Conservation (phyloP, 495 filamentous ascomycete genomes). For the Schizothecium vesticola region DNA sequence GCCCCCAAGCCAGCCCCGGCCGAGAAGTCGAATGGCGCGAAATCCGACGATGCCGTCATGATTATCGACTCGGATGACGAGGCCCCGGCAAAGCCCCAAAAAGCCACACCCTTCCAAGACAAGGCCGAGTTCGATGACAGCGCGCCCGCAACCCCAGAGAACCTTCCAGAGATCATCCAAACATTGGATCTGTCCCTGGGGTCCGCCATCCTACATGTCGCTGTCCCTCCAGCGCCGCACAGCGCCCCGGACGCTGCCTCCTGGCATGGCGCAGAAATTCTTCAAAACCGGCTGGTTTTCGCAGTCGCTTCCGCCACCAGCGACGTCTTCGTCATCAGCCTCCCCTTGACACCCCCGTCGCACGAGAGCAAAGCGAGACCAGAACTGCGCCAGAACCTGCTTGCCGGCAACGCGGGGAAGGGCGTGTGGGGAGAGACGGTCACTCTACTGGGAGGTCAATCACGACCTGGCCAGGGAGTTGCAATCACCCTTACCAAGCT, state of each 20-base stretch:
- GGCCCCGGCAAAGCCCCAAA: slow-evolving; percentile 20
- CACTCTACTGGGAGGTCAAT: slow-evolving; percentile 52
- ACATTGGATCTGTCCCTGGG: slow-evolving; percentile 64
- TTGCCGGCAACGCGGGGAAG: slow-evolving; percentile 43
- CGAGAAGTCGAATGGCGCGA: slow-evolving; percentile 39
- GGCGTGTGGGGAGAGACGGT: slow-evolving; percentile 60
- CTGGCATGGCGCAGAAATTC: slow-evolving; percentile 54
- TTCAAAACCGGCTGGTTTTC: slow-evolving; percentile 63
- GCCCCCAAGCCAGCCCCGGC: slow-evolving; percentile 27
- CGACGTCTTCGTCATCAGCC: slow-evolving; percentile 60
- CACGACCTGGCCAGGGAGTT: slow-evolving; percentile 57
- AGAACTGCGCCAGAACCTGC: slow-evolving; percentile 40
- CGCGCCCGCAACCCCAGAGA: slow-evolving; percentile 37
- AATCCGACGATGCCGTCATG: slow-evolving; percentile 58
- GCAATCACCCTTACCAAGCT: slow-evolving; percentile 59
- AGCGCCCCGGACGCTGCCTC: slow-evolving; percentile 41
- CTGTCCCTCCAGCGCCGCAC: slow-evolving; percentile 50
- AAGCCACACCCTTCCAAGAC: slow-evolving; percentile 29
- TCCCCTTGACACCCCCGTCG: slow-evolving; percentile 72
- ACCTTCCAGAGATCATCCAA: slow-evolving; percentile 50
- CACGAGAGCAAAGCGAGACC: slow-evolving; percentile 47
- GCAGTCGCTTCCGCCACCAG: slow-evolving; percentile 65
- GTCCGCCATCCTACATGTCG: slow-evolving; percentile 54
- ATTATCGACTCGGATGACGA: slow-evolving; percentile 80
- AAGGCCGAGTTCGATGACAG: slow-evolving; percentile 47